These are phyloP conservation scores for Delonix regia DNA, from an alignment of 306 rosid genomes.

Conservation along the genomic window DNA sequence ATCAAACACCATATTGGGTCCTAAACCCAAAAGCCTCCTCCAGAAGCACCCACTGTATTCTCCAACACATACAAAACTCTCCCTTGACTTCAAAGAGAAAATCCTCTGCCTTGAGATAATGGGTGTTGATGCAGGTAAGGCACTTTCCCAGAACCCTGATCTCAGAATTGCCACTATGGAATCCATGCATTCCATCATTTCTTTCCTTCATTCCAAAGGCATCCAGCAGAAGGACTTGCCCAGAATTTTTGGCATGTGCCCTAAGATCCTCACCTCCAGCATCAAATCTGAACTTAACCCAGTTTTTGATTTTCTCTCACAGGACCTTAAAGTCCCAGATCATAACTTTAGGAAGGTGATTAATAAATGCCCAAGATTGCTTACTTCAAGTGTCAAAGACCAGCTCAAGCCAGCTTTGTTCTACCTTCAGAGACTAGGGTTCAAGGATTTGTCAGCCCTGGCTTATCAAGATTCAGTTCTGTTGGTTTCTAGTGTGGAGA, in stretches of 20 bases:
- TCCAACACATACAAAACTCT: constrained; percentile 58
- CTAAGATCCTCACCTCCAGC: constrained; percentile 71
- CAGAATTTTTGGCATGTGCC: constrained; percentile 90
- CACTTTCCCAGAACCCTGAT: constrained; percentile 72
- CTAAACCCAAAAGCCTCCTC: constrained; percentile 67
- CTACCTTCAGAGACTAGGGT: constrained; percentile 78
- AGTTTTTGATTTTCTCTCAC: constrained; percentile 66
- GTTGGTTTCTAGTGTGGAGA: constrained; percentile 81
- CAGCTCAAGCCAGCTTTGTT: constrained; percentile 81
- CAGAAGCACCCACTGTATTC: constrained; percentile 74
- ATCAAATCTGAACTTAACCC: constrained; percentile 73
- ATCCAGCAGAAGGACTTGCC: constrained; percentile 67
- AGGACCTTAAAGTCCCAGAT: constrained; percentile 71
- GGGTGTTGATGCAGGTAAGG: constrained; percentile 89
- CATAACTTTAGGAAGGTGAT: constrained; percentile 61
- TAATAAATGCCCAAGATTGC: constrained; percentile 84
- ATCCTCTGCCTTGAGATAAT: constrained; percentile 88
- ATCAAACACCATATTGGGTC: constrained; percentile 36
- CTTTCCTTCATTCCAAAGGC: constrained; percentile 80
- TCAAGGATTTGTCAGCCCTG: constrained; percentile 62
- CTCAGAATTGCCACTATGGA: constrained; percentile 61
- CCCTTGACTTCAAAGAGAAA: constrained; percentile 82
- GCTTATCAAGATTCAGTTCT: constrained; percentile 72
- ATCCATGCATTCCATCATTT: constrained; percentile 65
- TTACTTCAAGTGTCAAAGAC: constrained; percentile 69